These are phyloP conservation scores for Penicillium expansum DNA, from an alignment of 2,329 filamentous ascomycete genomes.

Conservation along the genomic window DNA sequence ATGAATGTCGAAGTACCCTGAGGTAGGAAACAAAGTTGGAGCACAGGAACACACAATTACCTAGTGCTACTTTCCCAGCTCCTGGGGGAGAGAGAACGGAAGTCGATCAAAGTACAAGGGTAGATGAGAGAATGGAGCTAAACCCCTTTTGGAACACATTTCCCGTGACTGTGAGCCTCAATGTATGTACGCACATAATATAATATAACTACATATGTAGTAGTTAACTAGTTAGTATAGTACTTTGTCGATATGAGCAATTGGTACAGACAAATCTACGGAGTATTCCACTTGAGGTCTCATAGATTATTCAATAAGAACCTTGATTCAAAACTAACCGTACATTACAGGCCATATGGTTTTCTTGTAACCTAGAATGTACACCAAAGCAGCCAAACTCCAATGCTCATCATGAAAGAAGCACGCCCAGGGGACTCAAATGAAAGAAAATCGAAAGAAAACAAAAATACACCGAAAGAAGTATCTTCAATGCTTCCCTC, in stretches of 20 bases:
- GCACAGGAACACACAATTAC: not conserved
- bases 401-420: slow-evolving; percentile 1
- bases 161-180: not conserved
- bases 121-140: not conserved
- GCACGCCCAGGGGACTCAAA: not conserved
- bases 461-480: not conserved
- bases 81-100: not conserved
- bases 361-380: not conserved
- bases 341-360: not conserved
- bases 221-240: too few relatives aligned
- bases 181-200: not conserved
- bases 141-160: not conserved
- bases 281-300: not conserved
- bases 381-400: slow-evolving; percentile 3
- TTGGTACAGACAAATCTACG: too few relatives aligned
- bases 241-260: too few relatives aligned
- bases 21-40: not conserved
- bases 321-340: not conserved
- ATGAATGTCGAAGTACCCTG: not conserved
- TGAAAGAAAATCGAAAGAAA: not conserved
- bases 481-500: slow-evolving; percentile 52
- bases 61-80: not conserved
- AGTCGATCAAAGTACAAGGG: not conserved
- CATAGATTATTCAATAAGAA: not conserved
- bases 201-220: too few relatives aligned